These are phyloP conservation scores for Tilletia indica DNA, from an alignment of 1,284 basidiomycete genomes.

Conservation along the genomic window DNA sequence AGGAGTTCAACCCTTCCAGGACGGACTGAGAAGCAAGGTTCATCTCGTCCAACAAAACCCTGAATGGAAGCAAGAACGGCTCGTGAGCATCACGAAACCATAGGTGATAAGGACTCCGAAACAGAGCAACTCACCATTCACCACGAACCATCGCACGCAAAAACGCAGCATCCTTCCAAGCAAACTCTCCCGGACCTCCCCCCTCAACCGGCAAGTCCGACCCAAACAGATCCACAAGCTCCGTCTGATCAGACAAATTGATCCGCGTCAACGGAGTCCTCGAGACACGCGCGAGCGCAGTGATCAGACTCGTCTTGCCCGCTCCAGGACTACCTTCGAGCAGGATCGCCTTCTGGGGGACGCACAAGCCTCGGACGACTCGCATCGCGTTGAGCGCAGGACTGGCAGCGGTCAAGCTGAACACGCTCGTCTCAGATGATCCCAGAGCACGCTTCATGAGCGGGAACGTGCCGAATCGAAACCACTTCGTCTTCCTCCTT, in stretches of 20 bases:
- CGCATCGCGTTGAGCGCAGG: constrained; percentile 85
- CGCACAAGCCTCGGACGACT: constrained; percentile 83
- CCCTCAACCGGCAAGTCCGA: constrained; percentile 94
- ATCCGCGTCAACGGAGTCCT: constrained; percentile 86
- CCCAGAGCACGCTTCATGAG: constrained; percentile 64
- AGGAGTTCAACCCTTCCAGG: constrained; percentile 93
- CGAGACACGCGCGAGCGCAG: constrained; percentile 77
- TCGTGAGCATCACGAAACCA: neutral
- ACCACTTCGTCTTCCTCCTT: constrained; percentile 57
- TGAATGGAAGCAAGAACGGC: neutral
- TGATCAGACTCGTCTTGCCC: constrained; percentile 94
- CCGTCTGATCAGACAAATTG: constrained; percentile 98
- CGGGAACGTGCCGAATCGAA: constrained; percentile 72
- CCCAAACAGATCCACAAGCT: constrained; percentile 92
- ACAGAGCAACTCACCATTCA: constrained; percentile 67
- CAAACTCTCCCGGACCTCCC: constrained; percentile 85
- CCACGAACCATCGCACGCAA: constrained; percentile 72
- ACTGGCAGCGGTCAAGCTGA: constrained; percentile 85
- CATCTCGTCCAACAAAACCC: constrained; percentile 99
- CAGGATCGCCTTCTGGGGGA: constrained; percentile 79
- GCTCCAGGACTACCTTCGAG: constrained; percentile 98
- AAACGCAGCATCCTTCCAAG: constrained; percentile 97
- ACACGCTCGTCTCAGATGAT: constrained; percentile 55
- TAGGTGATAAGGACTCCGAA: neutral
- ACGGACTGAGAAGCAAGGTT: constrained; percentile 89